These are phyloP conservation scores for Lentinus polychrous DNA, from an alignment of 1,284 basidiomycete genomes.

Conservation along the genomic window DNA sequence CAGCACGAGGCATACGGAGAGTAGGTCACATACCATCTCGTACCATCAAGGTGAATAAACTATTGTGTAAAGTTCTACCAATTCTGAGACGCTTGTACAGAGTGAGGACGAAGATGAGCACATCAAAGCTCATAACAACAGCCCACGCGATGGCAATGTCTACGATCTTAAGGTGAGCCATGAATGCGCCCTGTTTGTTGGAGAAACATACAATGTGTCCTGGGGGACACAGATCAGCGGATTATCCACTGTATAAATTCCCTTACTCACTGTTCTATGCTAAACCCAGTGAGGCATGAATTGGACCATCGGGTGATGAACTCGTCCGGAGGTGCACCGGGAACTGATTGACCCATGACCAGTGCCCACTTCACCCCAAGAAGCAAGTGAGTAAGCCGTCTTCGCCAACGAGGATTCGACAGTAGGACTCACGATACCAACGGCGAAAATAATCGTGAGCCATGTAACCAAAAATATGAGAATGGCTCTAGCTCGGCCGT, in stretches of 20 bases:
- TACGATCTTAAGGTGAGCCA: neutral
- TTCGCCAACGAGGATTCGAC: neutral
- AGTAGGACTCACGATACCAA: neutral
- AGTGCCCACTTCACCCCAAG: neutral
- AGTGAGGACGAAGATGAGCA: neutral
- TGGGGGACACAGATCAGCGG: neutral
- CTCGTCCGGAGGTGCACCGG: neutral
- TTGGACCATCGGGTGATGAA: neutral
- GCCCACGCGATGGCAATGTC: neutral
- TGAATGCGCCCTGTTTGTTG: neutral
- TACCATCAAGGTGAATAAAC: slow-evolving; percentile 1
- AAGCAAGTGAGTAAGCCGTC: neutral
- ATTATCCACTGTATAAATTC: neutral
- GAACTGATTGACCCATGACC: neutral
- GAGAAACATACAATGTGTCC: neutral
- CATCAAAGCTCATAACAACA: neutral
- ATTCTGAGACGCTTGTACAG: neutral
- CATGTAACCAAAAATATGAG: neutral
- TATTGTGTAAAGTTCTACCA: neutral
- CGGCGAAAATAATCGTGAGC: neutral
- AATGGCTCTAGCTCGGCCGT: neutral
- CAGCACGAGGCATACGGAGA: neutral
- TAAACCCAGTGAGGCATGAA: no score
- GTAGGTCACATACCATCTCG: neutral
- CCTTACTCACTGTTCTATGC: neutral